Base-by-base conservation (phyloP, 2,329 filamentous ascomycete species). In the Cordyceps cicadae region DNA sequence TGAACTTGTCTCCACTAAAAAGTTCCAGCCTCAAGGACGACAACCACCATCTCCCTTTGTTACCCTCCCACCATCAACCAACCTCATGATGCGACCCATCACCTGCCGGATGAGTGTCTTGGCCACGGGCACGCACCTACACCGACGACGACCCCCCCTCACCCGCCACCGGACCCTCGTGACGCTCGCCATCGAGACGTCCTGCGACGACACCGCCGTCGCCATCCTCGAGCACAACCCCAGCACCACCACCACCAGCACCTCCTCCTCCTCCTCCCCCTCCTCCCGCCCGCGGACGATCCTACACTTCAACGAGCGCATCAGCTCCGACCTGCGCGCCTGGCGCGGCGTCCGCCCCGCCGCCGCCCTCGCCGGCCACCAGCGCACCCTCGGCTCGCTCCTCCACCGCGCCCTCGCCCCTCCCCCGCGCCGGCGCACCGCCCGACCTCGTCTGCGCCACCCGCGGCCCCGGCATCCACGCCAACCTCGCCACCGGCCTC, bases 151-250 rank as follows among this genome's bases (percentile, higher is more conserved):
- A 17, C 6, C n/a, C 50, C 11, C 14, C 17, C 26, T n/a, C n/a
- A 5, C 57, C 15, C 8, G 15, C 6, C 74, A 74, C 29, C 64
- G 45, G 9, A 12, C 63, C 46, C 76, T 84, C 61, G 70, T 82
- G 19, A 85, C 82, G 5, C 81, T 93, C 54, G 89, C 89, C 57
- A 92, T 94, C 69, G 90, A 94, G 72, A 88, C 88, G 11, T 92
- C 88, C 3, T 94, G 93, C 79, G 93, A 97, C 75, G 93, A 97
- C 76, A 96, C 92, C 1, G 92, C 89, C 62, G 92, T 97, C 21
- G 88, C 93, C 34, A 75, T 97, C 53, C 79, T 97, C 45, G 84
- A 89, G 59, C 87, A 85, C 66, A 4, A 48, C 19, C 19, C 45
- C 24, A 24, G 24, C 24, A 24, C 3, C 24, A 24, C 3, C 24